Evolutionary conservation across 345 rosid genomes (phyloP).

Genomic region (Eucalyptus tenuipes): DNA sequence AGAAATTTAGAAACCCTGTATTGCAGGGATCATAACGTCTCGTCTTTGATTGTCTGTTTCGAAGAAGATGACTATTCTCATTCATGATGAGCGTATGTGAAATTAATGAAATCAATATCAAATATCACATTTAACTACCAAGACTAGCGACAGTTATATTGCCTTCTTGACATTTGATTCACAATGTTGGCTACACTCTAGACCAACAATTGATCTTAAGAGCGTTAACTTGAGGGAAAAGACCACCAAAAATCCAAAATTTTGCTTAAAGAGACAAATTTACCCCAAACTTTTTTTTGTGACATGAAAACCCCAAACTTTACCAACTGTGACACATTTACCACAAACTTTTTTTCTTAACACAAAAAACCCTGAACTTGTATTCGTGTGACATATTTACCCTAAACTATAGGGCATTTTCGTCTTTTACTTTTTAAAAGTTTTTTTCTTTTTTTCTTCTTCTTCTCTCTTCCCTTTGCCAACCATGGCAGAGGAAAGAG

Average conservation of each 20-base stretch:
- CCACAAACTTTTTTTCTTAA: rapidly evolving
- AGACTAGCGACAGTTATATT: not conserved
- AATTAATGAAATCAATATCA: not conserved
- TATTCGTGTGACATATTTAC: too few relatives aligned
- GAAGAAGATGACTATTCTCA: not conserved
- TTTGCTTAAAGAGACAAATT: rapidly evolving
- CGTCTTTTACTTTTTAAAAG: too few relatives aligned
- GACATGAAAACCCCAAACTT: rapidly evolving
- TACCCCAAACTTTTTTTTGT: rapidly evolving
- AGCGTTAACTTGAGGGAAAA: too few relatives aligned
- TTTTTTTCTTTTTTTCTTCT: too few relatives aligned
- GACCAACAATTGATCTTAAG: not conserved
- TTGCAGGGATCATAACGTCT: not conserved
- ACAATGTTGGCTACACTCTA: not conserved
- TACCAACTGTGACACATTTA: rapidly evolving
- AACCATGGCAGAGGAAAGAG: too few relatives aligned
- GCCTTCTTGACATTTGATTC: not conserved
- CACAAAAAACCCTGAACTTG: too few relatives aligned
- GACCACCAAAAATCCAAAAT: rapidly evolving
- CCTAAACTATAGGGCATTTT: too few relatives aligned
- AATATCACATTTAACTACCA: not conserved
- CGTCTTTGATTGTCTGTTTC: not conserved
- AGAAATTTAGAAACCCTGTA: not conserved
- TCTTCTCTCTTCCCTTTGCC: rapidly evolving
- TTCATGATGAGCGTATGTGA: not conserved